Base-by-base conservation (phyloP, 495 filamentous ascomycete genomes). In the Xylaria venustula region DNA sequence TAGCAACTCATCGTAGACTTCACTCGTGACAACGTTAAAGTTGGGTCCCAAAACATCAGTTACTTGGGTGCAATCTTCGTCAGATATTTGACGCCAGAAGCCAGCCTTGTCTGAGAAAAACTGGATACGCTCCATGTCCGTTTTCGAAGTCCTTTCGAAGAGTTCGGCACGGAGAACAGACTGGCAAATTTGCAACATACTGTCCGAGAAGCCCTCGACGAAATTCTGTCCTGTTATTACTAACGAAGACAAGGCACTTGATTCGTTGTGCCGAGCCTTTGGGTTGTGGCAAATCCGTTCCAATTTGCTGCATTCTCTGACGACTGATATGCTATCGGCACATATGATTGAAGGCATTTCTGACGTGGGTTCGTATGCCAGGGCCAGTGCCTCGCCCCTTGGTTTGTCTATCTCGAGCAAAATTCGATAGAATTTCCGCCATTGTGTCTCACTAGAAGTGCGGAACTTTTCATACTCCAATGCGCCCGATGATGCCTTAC, bases 341-440 rank as follows among this genome's bases (percentile, higher is more conserved):
- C 89, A 87, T 32, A 94, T 78, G 25, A 92, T 78, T 90, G 91
- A 97, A 3, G 93, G 87, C 76, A 91, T 85, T 34, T 87, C 86
- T 11, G 78, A 78, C 41, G 85, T 77, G 1, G 79, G 67, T 66
- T 98, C 95, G 62, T 87, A 88, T 0, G 85, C 84, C 32, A 98
- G 75, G 3, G 90, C 85, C 40, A 96, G 70, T 2, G 88, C 84
- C 67, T 96, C 91, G 6, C 88, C 87, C 67, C 92, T 83, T 60
- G 90, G 87, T 61, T 88, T 92, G 67, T 99, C 89, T 22, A 99
- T 81, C 68, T 98, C 93, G 12, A 86, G 78, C 49, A 93, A 81
- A 22, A 97, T 81, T 41, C 93, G 87, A 76, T 90, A 94, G 74
- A 94, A 95, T 45, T 90, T 82, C 42, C 88, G 85, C 95, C 94